phyloP scores from a whole-genome alignment of 495 filamentous ascomycete species.

The Thozetella sp. region DNA sequence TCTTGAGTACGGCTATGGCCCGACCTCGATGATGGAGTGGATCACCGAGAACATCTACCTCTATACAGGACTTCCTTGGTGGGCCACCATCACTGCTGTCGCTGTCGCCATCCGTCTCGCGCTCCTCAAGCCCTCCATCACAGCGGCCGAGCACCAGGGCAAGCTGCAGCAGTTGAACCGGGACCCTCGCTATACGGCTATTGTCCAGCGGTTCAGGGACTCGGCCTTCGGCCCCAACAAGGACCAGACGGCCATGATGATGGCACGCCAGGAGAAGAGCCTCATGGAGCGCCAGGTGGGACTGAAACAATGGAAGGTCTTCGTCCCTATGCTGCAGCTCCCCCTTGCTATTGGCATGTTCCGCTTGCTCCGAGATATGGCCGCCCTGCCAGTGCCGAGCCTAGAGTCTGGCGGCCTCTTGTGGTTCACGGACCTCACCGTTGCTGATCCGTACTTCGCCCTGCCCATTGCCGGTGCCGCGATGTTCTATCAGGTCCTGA shows the following conservation, averaged over 20 bases:
- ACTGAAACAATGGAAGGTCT: constrained; percentile 50
- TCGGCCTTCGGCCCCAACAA: constrained; percentile 25
- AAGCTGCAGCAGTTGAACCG: constrained; percentile 50
- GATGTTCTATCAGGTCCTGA: constrained; percentile 54
- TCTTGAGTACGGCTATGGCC: constrained; percentile 83
- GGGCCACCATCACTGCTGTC: constrained; percentile 67
- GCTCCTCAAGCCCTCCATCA: constrained; percentile 65
- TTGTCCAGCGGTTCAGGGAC: constrained; percentile 48
- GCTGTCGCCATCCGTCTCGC: constrained; percentile 64
- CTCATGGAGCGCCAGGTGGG: constrained; percentile 52
- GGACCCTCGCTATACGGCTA: constrained; percentile 51
- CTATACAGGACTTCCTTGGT: constrained; percentile 75
- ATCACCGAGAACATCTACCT: constrained; percentile 82
- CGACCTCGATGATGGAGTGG: constrained; percentile 69
- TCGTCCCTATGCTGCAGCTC: constrained; percentile 65
- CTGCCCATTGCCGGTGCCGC: constrained; percentile 61
- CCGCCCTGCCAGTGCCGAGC: constrained; percentile 75
- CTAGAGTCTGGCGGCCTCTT: constrained; percentile 65
- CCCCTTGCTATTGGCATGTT: constrained; percentile 81
- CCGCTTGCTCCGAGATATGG: constrained; percentile 74
- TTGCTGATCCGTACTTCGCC: constrained; percentile 73
- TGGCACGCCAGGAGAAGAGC: constrained; percentile 43
- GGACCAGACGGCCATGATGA: constrained; percentile 41
- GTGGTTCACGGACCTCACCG: constrained; percentile 83
- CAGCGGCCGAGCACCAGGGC: constrained; percentile 59